Percentiles rank a stretch among this genome's conserved stretches.
phyloP scores from a whole-genome alignment of 345 rosid genomes.

The Salix exigua region DNA sequence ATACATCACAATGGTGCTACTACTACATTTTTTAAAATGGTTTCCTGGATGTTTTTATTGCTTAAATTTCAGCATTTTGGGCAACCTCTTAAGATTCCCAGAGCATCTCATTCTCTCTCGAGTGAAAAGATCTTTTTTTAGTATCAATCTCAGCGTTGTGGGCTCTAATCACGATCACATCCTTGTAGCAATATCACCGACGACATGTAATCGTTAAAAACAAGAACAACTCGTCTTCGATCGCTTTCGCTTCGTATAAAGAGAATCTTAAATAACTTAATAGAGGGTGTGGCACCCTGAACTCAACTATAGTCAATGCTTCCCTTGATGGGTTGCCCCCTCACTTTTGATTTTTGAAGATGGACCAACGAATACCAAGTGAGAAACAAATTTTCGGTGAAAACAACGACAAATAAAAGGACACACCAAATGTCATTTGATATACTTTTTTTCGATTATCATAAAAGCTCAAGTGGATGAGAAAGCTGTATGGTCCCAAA shows the following conservation, averaged over 20 bases:
- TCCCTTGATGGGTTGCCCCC: too few relatives aligned
- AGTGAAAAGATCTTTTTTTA: neutral
- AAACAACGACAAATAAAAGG: too few relatives aligned
- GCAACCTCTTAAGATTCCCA: neutral
- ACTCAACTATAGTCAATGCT: too few relatives aligned
- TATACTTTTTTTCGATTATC: neutral
- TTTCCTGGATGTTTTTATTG: conserved; percentile 2
- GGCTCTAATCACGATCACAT: neutral
- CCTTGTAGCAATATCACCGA: neutral
- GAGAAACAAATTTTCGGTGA: too few relatives aligned
- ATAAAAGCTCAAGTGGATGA: neutral
- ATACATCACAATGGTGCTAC: neutral
- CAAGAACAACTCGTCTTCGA: too few relatives aligned
- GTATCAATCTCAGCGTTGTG: neutral
- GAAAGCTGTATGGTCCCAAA: neutral
- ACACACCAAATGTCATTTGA: neutral
- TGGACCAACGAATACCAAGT: too few relatives aligned
- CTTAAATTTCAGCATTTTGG: neutral
- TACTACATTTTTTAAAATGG: conserved; percentile 7
- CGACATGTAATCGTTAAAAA: too few relatives aligned
- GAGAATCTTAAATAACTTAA: too few relatives aligned
- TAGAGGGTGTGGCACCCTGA: too few relatives aligned
- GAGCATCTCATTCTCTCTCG: neutral
- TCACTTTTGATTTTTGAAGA: too few relatives aligned
- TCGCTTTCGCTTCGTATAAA: too few relatives aligned